Evolutionary conservation across 164 flowering plant genomes (phyloP).

Genomic region (Magnolia officinalis): DNA sequence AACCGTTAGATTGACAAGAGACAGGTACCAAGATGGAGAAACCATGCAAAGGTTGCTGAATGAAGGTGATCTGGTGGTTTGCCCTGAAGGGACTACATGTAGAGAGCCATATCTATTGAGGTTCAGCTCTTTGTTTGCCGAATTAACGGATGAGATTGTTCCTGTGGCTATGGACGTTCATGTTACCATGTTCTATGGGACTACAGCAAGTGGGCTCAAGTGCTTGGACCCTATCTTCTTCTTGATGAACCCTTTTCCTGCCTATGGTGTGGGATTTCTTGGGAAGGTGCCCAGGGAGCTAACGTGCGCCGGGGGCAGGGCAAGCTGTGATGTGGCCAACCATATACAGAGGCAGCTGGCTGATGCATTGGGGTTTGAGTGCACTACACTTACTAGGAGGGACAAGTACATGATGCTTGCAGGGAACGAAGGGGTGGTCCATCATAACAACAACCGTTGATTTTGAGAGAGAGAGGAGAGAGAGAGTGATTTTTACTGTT

Average conservation of each 20-base stretch:
- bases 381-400: constrained; percentile 73
- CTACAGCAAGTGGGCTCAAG: constrained; percentile 81
- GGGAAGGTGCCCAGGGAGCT: constrained; percentile 50
- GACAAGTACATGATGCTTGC: constrained; percentile 91
- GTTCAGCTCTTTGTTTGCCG: constrained; percentile 81
- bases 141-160: constrained; percentile 69
- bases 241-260: constrained; percentile 79
- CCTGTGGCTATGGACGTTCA: constrained; percentile 69
- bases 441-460: too few relatives aligned
- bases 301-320: constrained; percentile 59
- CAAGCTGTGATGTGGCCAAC: constrained; percentile 74
- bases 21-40: constrained; percentile 50
- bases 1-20: constrained; percentile 68
- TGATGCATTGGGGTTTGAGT: constrained; percentile 76
- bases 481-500: too few relatives aligned
- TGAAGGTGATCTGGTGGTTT: constrained; percentile 80
- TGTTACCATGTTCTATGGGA: constrained; percentile 83
- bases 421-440: constrained; percentile 79
- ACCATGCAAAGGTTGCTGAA: constrained; percentile 53
- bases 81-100: constrained; percentile 96
- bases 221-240: constrained; percentile 79
- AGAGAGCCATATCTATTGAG: constrained; percentile 84
- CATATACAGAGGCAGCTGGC: constrained; percentile 55
- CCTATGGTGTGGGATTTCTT: constrained; percentile 49
- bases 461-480: too few relatives aligned